Evolutionary conservation across 179 eudicot species (phyloP).

Genomic region (Gypsophila paniculata): DNA sequence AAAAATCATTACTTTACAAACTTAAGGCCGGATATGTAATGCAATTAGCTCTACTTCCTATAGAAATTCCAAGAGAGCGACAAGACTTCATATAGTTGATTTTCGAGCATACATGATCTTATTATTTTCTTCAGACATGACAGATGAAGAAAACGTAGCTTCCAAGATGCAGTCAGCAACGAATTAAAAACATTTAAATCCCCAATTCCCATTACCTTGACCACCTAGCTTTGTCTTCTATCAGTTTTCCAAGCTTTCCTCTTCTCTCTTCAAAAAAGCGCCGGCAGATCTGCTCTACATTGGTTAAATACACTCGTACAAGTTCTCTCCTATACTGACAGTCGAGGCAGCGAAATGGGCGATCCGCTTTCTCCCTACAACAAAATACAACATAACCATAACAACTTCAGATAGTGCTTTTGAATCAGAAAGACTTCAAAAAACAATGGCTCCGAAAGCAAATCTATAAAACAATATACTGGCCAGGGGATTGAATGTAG

Average conservation of each 20-base stretch:
- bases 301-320: constrained; percentile 70
- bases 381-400: constrained; percentile 7
- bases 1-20: neutral
- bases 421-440: no score
- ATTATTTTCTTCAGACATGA: neutral
- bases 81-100: neutral
- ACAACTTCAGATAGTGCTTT: no score
- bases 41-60: neutral
- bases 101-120: neutral
- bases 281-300: constrained; percentile 87
- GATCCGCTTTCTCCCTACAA: constrained; percentile 73
- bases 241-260: constrained; percentile 55
- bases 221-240: constrained; percentile 90
- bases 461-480: no score
- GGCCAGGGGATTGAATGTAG: no score
- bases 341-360: constrained; percentile 88
- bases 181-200: constrained; percentile 1
- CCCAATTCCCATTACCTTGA: constrained; percentile 70
- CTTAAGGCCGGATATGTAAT: neutral
- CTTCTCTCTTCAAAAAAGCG: constrained; percentile 83
- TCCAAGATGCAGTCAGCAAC: constrained; percentile 7
- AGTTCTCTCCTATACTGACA: constrained; percentile 82
- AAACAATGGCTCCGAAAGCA: no score
- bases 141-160: neutral
- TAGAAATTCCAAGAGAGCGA: neutral